Base-by-base conservation (phyloP, 805 yeast species). In the Nakazawaea ernobii region DNA sequence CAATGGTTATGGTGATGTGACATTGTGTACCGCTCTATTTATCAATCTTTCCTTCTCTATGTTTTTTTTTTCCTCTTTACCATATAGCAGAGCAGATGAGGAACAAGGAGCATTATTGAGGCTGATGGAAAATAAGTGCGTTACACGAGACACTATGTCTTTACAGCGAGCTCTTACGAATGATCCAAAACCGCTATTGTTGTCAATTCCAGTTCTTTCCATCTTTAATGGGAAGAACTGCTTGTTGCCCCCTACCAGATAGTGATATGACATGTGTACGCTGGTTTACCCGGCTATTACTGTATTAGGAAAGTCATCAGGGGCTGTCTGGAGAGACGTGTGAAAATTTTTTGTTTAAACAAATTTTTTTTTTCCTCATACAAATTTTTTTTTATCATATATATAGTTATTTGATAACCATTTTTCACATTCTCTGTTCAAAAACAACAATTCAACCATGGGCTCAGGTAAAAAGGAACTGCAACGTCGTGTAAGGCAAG, bases 391-490 rank as follows among this genome's bases (percentile, higher is more conserved):
- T 35, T 35, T n/a, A 20, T 15, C 36, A 17, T 15, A 10, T 14
- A 17, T n/a, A 14, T 5, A 35, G 10, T 35, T 35, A 35, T 35
- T 15, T 35, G 20, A 27, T 32, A 35, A 33, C 32, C 14, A 33
- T 24, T 29, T 37, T 14, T 35, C 6, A 45, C 13, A n/a, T 9
- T 35, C 35, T 20, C 24, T 27, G n/a, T 13, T 10, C 27, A 39
- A 28, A 3, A 39, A 9, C 14, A 29, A 28, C 13, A 43, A 28
- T 10, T 20, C 29, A 36, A 55, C 52, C 48, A 92, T 92, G 99
- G 98, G 97, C 62, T 84, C 90, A 28, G 91, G 80, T 48, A 92
- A 92, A 74, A 94, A 90, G 60, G 99, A 92, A 67, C 86, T 86
- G 65, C 76, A 75, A 59, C 84, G 99, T 71, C 80, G 97, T 62